These are phyloP conservation scores for Ceratobasidium sp. DNA, from an alignment of 1,284 basidiomycete genomes.

Conservation along the genomic window DNA sequence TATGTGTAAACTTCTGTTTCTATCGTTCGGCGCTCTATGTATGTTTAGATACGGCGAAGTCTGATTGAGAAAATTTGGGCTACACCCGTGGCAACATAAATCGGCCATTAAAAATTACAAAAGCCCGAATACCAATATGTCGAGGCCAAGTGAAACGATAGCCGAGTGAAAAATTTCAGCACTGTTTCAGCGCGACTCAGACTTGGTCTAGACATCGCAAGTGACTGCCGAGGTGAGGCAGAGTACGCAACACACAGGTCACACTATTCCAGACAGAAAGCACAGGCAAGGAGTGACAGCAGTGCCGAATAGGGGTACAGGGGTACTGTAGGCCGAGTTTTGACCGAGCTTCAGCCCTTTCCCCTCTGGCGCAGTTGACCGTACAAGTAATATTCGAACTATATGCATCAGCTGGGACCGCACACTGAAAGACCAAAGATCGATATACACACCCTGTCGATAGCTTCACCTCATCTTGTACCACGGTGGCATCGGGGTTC, in stretches of 20 bases:
- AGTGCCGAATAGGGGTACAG: not conserved
- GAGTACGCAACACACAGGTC: not conserved
- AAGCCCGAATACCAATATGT: not conserved
- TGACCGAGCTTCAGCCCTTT: slow-evolving; percentile 14
- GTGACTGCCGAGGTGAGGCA: slow-evolving; percentile 4
- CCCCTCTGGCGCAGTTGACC: slow-evolving; percentile 4
- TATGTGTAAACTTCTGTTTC: not conserved
- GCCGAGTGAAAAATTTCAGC: not conserved
- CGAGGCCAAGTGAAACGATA: not conserved
- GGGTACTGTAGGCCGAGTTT: slow-evolving; percentile 1
- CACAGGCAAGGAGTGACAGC: not conserved
- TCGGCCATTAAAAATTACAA: not conserved
- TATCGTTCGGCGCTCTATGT: not conserved
- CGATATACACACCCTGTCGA: slow-evolving; percentile 70
- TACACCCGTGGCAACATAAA: not conserved
- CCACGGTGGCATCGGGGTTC: slow-evolving; percentile 17
- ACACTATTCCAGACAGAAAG: not conserved
- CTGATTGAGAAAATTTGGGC: not conserved
- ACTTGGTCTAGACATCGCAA: not conserved
- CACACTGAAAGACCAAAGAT: not conserved
- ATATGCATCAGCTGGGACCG: not conserved
- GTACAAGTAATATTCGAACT: not conserved
- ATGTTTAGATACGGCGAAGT: not conserved
- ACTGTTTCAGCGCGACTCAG: not conserved
- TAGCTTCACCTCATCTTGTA: slow-evolving; percentile 59